These are phyloP conservation scores for Tricholoma matsutake DNA, from an alignment of 768 basidiomycete genomes.

Conservation along the genomic window DNA sequence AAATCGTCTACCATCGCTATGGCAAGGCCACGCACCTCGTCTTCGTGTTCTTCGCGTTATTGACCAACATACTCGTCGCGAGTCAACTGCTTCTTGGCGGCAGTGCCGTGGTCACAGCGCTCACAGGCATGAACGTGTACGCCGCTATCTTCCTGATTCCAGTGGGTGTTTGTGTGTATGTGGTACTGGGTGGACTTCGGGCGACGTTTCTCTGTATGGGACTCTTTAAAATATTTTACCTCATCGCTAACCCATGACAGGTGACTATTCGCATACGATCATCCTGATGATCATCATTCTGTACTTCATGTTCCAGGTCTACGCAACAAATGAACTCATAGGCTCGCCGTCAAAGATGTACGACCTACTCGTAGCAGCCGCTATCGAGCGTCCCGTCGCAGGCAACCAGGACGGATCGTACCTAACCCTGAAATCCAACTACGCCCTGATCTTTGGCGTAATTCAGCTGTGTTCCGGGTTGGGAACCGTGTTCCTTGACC, in stretches of 20 bases:
- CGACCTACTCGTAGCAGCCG: slow-evolving; percentile 45
- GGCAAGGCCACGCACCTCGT: slow-evolving; percentile 45
- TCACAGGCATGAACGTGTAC: slow-evolving; percentile 43
- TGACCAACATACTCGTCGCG: slow-evolving; percentile 50
- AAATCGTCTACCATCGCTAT: slow-evolving; percentile 50
- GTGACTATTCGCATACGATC: slow-evolving; percentile 8
- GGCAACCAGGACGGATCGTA: slow-evolving; percentile 53
- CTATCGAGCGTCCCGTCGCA: slow-evolving; percentile 39
- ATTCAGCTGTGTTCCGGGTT: slow-evolving; percentile 39
- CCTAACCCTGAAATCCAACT: slow-evolving; percentile 53
- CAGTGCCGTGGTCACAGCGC: slow-evolving; percentile 41
- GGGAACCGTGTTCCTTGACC: slow-evolving; percentile 48
- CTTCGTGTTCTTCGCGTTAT: slow-evolving; percentile 50
- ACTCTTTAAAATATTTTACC: not conserved
- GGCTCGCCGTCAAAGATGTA: slow-evolving; percentile 41
- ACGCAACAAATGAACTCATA: slow-evolving; percentile 34
- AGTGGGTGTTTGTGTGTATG: slow-evolving; percentile 41
- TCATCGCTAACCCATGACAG: slow-evolving; percentile 13
- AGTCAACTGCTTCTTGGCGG: slow-evolving; percentile 49
- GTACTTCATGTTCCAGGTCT: slow-evolving; percentile 24
- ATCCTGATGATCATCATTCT: slow-evolving; percentile 14
- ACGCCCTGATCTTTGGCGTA: slow-evolving; percentile 41
- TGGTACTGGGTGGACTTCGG: slow-evolving; percentile 39
- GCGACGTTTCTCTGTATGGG: slow-evolving; percentile 39
- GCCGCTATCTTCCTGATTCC: slow-evolving; percentile 46